Evolutionary conservation across 164 flowering plant genomes (phyloP).

Genomic region (Nelumbo lutea): DNA sequence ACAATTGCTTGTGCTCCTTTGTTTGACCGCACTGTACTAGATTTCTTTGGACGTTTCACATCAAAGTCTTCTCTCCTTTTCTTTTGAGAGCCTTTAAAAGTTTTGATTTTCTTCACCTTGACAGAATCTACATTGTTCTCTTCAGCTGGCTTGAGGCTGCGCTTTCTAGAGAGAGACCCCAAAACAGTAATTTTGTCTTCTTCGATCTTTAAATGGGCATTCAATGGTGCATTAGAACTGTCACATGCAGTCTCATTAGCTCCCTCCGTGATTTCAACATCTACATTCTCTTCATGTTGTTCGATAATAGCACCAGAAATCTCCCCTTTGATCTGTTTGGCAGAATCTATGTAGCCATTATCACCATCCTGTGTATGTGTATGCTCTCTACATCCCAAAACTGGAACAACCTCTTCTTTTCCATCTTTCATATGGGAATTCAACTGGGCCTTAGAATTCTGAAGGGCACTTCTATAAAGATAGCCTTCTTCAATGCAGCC

Average conservation of each 20-base stretch:
- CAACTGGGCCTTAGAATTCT: conserved; percentile 11
- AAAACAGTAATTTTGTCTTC: too few species aligned
- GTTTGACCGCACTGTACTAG: conserved; percentile 38
- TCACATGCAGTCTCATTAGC: too few species aligned
- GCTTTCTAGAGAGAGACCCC: too few species aligned
- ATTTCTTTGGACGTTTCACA: not conserved
- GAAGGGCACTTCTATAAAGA: not conserved
- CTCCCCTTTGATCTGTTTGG: conserved; percentile 19
- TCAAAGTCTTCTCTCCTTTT: not conserved
- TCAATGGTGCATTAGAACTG: too few species aligned
- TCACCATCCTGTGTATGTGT: conserved; percentile 1
- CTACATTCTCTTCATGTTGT: not conserved
- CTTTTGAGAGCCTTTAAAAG: too few species aligned
- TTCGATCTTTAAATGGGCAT: too few species aligned
- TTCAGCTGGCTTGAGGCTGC: too few species aligned
- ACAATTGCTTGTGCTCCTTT: conserved; percentile 41
- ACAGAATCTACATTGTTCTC: too few species aligned
- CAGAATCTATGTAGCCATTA: not conserved
- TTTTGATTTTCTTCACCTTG: too few species aligned
- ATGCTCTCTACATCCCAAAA: not conserved
- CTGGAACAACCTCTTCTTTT: conserved; percentile 5
- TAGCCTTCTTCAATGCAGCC: conserved; percentile 22
- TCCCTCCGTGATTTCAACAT: too few species aligned
- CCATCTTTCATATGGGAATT: conserved; percentile 6
- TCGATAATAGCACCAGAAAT: conserved; percentile 9